Evolutionary conservation across 2,329 filamentous ascomycete species (phyloP).

Genomic region (Aspergillus clavatus): DNA sequence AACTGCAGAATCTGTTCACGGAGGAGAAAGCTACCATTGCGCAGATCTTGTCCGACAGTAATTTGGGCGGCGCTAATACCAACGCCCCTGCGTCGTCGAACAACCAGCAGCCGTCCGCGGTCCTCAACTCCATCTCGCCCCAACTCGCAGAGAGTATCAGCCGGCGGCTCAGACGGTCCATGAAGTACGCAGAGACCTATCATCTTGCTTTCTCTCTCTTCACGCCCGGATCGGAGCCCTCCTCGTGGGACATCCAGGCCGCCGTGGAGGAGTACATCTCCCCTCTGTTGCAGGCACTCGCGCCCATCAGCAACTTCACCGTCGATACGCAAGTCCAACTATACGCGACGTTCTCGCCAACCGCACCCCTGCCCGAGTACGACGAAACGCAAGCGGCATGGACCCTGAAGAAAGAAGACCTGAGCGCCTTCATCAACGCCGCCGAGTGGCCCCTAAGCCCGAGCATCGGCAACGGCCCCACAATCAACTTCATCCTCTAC

Average conservation of each 20-base stretch:
- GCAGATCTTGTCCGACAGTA: conserved; percentile 60
- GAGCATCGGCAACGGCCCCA: conserved; percentile 87
- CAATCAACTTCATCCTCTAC: conserved; percentile 93
- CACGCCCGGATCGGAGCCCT: conserved; percentile 70
- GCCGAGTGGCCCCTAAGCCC: conserved; percentile 96
- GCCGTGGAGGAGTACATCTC: conserved; percentile 76
- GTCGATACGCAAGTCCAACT: conserved; percentile 95
- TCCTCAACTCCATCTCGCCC: conserved; percentile 38
- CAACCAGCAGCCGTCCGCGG: conserved; percentile 26
- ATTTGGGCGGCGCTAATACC: conserved; percentile 19
- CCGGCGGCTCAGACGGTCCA: conserved; percentile 70
- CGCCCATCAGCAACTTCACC: conserved; percentile 87
- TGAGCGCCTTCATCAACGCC: conserved; percentile 93
- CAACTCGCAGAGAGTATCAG: conserved; percentile 55
- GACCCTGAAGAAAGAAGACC: conserved; percentile 73
- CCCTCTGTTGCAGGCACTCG: conserved; percentile 73
- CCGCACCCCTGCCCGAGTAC: conserved; percentile 54
- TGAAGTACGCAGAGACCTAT: conserved; percentile 90
- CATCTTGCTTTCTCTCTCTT: conserved; percentile 96
- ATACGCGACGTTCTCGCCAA: conserved; percentile 68
- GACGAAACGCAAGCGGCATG: conserved; percentile 54
- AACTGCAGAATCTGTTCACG: conserved; percentile 71
- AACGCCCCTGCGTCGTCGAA: conserved; percentile 19
- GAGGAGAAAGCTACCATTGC: conserved; percentile 87
- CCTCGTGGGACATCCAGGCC: conserved; percentile 83